phyloP scores from a whole-genome alignment of 1,284 basidiomycete species.

The Ustilago crameri region DNA sequence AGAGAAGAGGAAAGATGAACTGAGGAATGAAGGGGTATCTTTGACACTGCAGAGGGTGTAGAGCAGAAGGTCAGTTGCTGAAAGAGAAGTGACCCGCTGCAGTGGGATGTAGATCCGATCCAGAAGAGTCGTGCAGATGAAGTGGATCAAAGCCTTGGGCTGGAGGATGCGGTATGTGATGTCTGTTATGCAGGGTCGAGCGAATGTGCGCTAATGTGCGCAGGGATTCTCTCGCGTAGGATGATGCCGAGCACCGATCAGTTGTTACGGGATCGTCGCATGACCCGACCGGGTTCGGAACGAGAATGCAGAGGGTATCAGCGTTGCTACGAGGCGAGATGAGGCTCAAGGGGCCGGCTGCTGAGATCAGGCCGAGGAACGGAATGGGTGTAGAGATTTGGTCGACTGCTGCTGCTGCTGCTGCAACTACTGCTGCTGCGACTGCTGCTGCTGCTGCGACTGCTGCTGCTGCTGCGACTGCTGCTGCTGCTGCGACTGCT shows the following conservation, averaged over 20 bases:
- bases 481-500: background rate
- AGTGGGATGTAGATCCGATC: background rate
- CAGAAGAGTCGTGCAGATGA: background rate
- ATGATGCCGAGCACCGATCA: background rate
- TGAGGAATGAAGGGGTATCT: background rate
- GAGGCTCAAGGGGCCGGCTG: background rate
- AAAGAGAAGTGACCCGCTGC: background rate
- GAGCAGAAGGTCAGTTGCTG: too few relatives aligned
- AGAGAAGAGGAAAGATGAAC: slow-evolving; percentile 3
- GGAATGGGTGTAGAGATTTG: background rate
- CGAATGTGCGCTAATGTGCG: background rate
- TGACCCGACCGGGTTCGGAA: slow-evolving; percentile 24
- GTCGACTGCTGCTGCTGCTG: background rate
- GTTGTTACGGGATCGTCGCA: slow-evolving; percentile 9
- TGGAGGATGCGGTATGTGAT: slow-evolving; percentile 2
- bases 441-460: background rate
- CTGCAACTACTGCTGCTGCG: too few relatives aligned
- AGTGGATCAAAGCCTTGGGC: background rate
- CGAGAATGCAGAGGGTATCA: slow-evolving; percentile 19
- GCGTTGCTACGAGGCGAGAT: background rate
- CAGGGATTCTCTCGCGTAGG: slow-evolving; percentile 20
- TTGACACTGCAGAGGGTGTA: too few relatives aligned
- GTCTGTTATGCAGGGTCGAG: background rate
- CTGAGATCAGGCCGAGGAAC: background rate
- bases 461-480: background rate